Conservation (phyloP, 1,139 yeast genomes). For the Taiozyma onychis region DNA sequence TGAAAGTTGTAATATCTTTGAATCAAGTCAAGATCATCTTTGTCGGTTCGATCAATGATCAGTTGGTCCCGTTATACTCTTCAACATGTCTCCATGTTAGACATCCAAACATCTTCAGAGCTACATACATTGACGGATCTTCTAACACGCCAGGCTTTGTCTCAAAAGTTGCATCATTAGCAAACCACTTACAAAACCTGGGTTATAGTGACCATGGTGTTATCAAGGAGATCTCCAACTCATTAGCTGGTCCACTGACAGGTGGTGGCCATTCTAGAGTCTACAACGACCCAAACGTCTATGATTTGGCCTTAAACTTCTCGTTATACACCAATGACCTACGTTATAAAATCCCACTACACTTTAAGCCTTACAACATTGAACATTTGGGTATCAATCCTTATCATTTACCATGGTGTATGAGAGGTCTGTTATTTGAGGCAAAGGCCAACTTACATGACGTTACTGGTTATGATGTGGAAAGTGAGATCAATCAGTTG, state of each 20-base stretch:
- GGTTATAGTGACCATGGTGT: slow-evolving; percentile 74
- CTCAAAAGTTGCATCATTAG: slow-evolving; percentile 44
- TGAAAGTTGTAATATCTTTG: slow-evolving; percentile 51
- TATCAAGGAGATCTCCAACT: slow-evolving; percentile 72
- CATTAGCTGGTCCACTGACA: slow-evolving; percentile 84
- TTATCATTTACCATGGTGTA: slow-evolving; percentile 86
- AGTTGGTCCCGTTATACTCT: slow-evolving; percentile 85
- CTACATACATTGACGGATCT: slow-evolving; percentile 72
- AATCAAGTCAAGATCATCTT: slow-evolving; percentile 74
- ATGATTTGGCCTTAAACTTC: slow-evolving; percentile 71
- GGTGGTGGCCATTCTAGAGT: slow-evolving; percentile 94
- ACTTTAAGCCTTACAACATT: slow-evolving; percentile 55
- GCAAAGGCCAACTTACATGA: slow-evolving; percentile 17
- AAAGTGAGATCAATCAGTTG: slow-evolving; percentile 52
- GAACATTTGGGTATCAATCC: slow-evolving; percentile 70
- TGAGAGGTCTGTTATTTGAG: slow-evolving; percentile 72
- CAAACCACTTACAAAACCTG: slow-evolving; percentile 48
- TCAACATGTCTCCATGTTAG: slow-evolving; percentile 75
- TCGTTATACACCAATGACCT: slow-evolving; percentile 70
- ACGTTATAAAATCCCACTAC: slow-evolving; percentile 47
- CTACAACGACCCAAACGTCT: slow-evolving; percentile 81
- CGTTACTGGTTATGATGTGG: slow-evolving; percentile 33
- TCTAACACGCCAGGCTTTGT: slow-evolving; percentile 47
- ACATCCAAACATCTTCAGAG: slow-evolving; percentile 87
- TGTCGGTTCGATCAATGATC: slow-evolving; percentile 88